A percentile compares a stretch with the other conserved stretches of the same genome.
These are phyloP conservation scores for Ligustrum vulgare DNA, from an alignment of 257 asterid genomes.

Conservation along the genomic window DNA sequence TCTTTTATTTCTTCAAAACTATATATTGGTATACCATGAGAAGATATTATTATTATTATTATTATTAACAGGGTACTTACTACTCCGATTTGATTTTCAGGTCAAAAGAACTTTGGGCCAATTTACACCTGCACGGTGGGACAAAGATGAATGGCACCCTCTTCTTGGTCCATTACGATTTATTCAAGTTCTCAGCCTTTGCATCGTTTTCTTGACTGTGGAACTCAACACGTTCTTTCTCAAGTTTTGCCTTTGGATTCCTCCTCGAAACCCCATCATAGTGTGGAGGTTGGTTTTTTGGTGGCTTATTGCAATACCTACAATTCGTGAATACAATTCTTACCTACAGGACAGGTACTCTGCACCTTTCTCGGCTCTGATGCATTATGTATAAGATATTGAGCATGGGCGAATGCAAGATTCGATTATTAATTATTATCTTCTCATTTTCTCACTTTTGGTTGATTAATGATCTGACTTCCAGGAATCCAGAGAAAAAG, in stretches of 20 bases:
- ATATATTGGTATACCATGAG: background rate
- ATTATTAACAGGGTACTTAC: background rate
- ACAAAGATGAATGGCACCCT: conserved; percentile 99
- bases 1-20: background rate
- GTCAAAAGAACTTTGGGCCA: conserved; percentile 88
- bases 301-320: conserved; percentile 96
- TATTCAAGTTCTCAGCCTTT: conserved; percentile 82
- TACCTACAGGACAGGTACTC: conserved; percentile 89
- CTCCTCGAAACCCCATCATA: conserved; percentile 87
- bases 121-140: conserved; percentile 95
- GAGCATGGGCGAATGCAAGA: background rate
- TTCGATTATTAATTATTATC: background rate
- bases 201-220: conserved; percentile 82
- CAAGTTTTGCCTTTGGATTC: conserved; percentile 96
- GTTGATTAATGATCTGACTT: conserved; percentile 1
- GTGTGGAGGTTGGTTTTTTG: conserved; percentile 77
- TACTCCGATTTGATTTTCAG: conserved; percentile 36
- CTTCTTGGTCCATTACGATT: conserved; percentile 94
- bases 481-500: conserved; percentile 71
- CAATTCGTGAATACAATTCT: conserved; percentile 92
- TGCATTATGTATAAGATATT: background rate
- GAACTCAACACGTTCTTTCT: conserved; percentile 92
- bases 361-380: background rate
- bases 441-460: conserved; percentile 7
- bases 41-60: background rate